Conservation (phyloP, 306 rosid species). For the Pyrus bretschneideri region DNA sequence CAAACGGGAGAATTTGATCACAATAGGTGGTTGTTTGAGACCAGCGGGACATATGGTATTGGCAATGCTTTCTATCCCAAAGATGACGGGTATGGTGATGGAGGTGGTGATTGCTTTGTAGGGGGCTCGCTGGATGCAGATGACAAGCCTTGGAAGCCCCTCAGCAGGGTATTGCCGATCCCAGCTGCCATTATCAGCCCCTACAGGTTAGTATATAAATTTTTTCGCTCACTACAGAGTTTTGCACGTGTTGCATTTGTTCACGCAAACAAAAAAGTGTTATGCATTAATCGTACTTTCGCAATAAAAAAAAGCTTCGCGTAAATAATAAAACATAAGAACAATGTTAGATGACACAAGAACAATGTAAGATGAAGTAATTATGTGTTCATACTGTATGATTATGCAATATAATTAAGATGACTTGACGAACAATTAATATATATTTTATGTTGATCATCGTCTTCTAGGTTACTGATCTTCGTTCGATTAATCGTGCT, state of each 20-base stretch:
- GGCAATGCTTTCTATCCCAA: slow-evolving; percentile 77
- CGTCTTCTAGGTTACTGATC: slow-evolving; percentile 47
- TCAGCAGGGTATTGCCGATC: slow-evolving; percentile 50
- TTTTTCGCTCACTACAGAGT: not conserved
- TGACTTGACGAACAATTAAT: not conserved
- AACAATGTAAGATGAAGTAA: not conserved
- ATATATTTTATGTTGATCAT: too few species aligned
- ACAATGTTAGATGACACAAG: not conserved
- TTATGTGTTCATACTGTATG: not conserved
- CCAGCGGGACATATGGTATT: slow-evolving; percentile 78
- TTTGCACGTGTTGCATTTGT: not conserved
- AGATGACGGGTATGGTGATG: slow-evolving; percentile 39
- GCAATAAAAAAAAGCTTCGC: not conserved
- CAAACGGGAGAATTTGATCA: slow-evolving; percentile 89
- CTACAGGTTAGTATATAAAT: slow-evolving; percentile 43
- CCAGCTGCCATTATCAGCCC: slow-evolving; percentile 63
- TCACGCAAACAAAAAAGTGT: not conserved
- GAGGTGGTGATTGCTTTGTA: slow-evolving; percentile 21
- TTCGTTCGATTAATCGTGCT: slow-evolving; percentile 46
- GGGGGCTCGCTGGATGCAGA: slow-evolving; percentile 44
- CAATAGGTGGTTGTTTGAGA: slow-evolving; percentile 82
- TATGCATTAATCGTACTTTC: not conserved
- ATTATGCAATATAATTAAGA: not conserved
- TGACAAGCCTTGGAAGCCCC: slow-evolving; percentile 77
- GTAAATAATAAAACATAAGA: not conserved